A percentile compares a stretch with the other conserved stretches of the same genome.
Evolutionary conservation across 2,329 filamentous ascomycete species (phyloP).

Genomic region (Parascedosporium putredinis): DNA sequence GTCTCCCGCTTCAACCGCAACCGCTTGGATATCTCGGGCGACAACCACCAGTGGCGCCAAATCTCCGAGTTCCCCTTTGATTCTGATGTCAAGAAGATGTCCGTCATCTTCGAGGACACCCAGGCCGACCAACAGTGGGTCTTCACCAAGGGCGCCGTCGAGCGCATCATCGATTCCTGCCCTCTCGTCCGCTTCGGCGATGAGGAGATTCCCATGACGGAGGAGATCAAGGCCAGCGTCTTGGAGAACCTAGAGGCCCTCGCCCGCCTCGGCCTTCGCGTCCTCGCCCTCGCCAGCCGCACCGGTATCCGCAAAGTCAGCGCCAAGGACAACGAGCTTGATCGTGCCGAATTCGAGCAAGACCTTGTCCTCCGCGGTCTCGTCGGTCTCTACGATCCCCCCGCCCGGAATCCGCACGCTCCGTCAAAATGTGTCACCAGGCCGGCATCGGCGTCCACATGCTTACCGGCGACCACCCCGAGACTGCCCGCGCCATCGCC

Average conservation of each 20-base stretch:
- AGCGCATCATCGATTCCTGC: constrained; percentile 56
- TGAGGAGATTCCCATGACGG: constrained; percentile 35
- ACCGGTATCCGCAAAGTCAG: constrained; percentile 16
- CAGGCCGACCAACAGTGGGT: constrained; percentile 32
- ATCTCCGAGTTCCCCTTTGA: constrained; percentile 64
- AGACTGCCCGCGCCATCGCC: constrained; percentile 55
- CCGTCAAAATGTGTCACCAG: constrained; percentile 46
- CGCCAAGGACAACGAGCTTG: constrained; percentile 24
- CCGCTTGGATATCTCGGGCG: constrained; percentile 39
- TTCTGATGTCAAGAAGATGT: constrained; percentile 68
- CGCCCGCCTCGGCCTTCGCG: constrained; percentile 55
- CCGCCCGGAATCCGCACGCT: constrained; percentile 52
- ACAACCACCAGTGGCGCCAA: constrained; percentile 24
- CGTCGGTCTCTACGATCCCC: constrained; percentile 63
- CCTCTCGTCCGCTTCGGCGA: constrained; percentile 35
- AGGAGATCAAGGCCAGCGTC: constrained; percentile 44
- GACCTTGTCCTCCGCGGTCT: constrained; percentile 57
- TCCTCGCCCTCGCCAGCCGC: constrained; percentile 53
- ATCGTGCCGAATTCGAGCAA: constrained; percentile 47
- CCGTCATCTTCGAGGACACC: constrained; percentile 49
- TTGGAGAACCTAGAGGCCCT: constrained; percentile 60
- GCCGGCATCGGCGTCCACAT: constrained; percentile 57
- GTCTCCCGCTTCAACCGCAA: constrained; percentile 58
- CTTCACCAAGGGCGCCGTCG: constrained; percentile 60
- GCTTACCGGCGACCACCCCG: constrained; percentile 60